Evolutionary conservation across 129 eudicot genomes (phyloP).

Genomic region (Heracleum sosnowskyi): DNA sequence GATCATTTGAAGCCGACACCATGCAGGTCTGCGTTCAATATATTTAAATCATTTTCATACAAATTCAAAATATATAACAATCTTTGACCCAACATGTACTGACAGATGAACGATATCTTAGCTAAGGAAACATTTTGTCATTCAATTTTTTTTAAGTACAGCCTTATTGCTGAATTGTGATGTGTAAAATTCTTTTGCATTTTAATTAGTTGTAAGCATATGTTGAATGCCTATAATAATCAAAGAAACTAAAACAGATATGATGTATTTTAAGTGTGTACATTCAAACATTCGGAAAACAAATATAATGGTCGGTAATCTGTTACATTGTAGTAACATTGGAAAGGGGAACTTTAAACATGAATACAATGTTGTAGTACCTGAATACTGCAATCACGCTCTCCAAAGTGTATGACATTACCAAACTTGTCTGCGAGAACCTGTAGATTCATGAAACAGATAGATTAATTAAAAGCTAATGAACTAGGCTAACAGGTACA

Average conservation of each 20-base stretch:
- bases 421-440: conserved; percentile 97
- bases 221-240: no score
- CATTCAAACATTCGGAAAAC: not conserved
- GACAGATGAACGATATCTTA: no score
- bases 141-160: no score
- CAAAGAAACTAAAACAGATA: no score
- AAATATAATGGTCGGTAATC: not conserved
- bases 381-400: conserved; percentile 99
- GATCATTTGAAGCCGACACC: not conserved
- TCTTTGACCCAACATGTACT: no score
- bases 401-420: conserved; percentile 96
- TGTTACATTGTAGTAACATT: not conserved
- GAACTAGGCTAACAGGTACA: not conserved
- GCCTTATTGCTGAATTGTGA: no score
- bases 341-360: not conserved
- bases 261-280: no score
- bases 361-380: conserved; percentile 22
- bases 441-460: conserved; percentile 23
- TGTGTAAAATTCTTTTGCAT: no score
- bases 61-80: no score
- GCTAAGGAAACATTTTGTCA: no score
- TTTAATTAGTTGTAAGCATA: no score
- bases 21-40: not conserved
- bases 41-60: not conserved
- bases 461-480: not conserved